Evolutionary conservation across 225 moss, liverwort and hornwort genomes (phyloP), one percentile per base, ranked within the genome.

Genomic region (Sphagnum tenellum): DNA sequence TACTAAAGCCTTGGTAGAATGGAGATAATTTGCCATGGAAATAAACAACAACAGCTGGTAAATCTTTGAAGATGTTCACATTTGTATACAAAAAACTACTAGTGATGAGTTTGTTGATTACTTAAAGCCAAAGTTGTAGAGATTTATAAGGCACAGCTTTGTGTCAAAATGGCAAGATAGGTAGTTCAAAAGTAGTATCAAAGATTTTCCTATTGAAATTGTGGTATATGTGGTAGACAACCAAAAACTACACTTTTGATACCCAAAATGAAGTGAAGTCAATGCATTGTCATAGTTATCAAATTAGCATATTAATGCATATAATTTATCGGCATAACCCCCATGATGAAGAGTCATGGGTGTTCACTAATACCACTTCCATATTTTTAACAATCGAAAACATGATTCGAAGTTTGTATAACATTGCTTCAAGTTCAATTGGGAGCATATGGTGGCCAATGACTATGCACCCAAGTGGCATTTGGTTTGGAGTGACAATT

Each of bases 61-160:
- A 67, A 45, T 47, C 7, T 57, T 13, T 48, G 7, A 59, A 56
- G 57, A 59, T 47, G 49, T 46, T 48, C 3, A 56, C 67, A 44
- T 2, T 57, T 5, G 49, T 57, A 0, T 56, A 57, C 44, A n/a
- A 56, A 12, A 57, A 9, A n/a, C 47, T 5, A 45, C 5, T 9
- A n/a, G 3, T 62, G 45, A 62, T 44, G 45, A 45, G 5, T 45
- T 67, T 46, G 46, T 67, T 3, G 7, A 67, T 7, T 67, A 55
- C 57, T 47, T 67, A 2, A 67, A 67, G 7, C 9, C 56, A 5
- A 67, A 67, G 29, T 66, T 66, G 66, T 5, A 66, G 44, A n/a
- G 45, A 7, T 66, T 66, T 56, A 7, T 50, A 8, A 5, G 3
- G 6, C 61, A 62, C 47, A 62, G 7, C 61, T 62, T 62, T 45